Evolutionary conservation across 2,329 filamentous ascomycete species (phyloP), one percentile per base, ranked within the genome.

Genomic region (Aspergillus thermomutatus): DNA sequence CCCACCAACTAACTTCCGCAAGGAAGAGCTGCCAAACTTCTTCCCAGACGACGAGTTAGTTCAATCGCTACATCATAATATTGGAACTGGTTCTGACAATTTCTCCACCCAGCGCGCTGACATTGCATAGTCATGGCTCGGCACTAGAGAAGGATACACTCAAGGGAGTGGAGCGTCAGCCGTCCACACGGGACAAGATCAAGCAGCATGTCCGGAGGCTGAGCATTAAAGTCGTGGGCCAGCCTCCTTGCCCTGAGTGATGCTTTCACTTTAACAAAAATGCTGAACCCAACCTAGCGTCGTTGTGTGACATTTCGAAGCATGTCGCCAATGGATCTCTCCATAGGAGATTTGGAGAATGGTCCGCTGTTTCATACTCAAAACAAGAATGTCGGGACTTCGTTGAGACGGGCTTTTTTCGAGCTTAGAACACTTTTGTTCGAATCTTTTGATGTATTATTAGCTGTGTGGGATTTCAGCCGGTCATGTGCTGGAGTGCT

Each of bases 311-410:
- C 41, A 3, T 23, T 45, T 37, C 14, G 41, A 45, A 23, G 41
- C 41, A 45, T 52, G 46, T 43, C 55, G 50, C 21, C 47, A 55
- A 49, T 54, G 47, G 40, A 52, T 52, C 9, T 11, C 46, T 40
- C 31, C n/a, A n/a, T 17, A 37, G 5, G 31, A 34, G 14, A 7
- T 37, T 37, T 5, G 31, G 10, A 28, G 14, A 17, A 26, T 23
- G 14, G 43, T 25, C 17, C 4, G 11, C 23, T 23, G 10, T 31
- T 26, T n/a, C 17, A 25, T 21, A 41, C 54, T 75, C 68, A 77
- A 34, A 75, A 58, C 47, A 78, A 56, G 66, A 78, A 79, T 50
- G 73, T 77, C 40, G 77, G 77, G 47, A 79, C 74, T 64, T 78
- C 73, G 56, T 72, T 74, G 40, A 76, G 69, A 46, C 73, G 69